Evolutionary conservation across 2,329 filamentous ascomycete genomes (phyloP).

Genomic region (Phialemonium atrogriseum): DNA sequence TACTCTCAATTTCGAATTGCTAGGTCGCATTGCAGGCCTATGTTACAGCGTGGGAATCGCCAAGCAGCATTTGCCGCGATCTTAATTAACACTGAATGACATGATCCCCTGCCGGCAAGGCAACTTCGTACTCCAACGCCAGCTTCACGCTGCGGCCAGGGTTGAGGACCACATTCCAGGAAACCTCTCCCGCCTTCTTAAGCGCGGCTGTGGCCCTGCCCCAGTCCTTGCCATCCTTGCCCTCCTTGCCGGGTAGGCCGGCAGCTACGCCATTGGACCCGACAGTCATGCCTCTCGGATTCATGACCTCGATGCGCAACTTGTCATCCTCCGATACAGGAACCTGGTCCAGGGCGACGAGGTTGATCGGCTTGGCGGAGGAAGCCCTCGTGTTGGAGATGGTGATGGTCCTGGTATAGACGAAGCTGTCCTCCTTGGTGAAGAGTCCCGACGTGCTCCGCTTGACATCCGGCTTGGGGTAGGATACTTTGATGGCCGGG

Average conservation of each 20-base stretch:
- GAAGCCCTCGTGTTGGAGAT: conserved; percentile 41
- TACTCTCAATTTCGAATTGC: too few species aligned
- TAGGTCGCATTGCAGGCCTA: too few species aligned
- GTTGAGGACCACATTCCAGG: conserved; percentile 50
- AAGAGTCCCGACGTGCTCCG: conserved; percentile 44
- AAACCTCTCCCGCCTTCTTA: conserved; percentile 48
- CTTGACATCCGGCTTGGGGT: conserved; percentile 46
- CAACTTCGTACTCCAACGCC: conserved; percentile 52
- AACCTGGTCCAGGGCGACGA: conserved; percentile 51
- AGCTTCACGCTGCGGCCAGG: conserved; percentile 49
- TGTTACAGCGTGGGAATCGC: too few species aligned
- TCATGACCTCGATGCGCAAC: conserved; percentile 40
- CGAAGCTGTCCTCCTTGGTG: conserved; percentile 40
- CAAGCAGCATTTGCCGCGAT: conserved; percentile 3
- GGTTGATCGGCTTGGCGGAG: conserved; percentile 27
- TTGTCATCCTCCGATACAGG: conserved; percentile 54
- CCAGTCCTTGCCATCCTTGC: conserved; percentile 33
- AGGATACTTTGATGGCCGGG: conserved; percentile 45
- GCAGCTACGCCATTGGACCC: conserved; percentile 20
- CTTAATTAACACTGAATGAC: conserved; percentile 16
- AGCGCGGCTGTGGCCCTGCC: conserved; percentile 44
- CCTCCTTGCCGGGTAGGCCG: conserved; percentile 13
- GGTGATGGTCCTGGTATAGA: conserved; percentile 39
- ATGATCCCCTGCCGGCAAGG: conserved; percentile 41
- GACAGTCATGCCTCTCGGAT: conserved; percentile 36